These are phyloP conservation scores for Lichtheimia ornata DNA, from an alignment of 371 early-diverging fungal species.

Conservation along the genomic window DNA sequence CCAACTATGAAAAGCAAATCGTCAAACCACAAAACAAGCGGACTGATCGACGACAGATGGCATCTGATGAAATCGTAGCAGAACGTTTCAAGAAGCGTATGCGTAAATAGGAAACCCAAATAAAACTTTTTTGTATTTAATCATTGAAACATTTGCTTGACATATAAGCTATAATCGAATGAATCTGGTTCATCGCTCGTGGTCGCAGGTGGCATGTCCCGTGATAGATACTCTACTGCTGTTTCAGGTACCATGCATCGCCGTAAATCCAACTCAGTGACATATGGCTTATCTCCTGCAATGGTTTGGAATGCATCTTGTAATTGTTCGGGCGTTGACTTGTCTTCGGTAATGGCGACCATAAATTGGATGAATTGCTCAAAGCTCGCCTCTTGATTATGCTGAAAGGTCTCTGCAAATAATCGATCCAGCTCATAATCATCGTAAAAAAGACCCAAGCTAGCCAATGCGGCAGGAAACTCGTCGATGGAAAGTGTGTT, in stretches of 20 bases:
- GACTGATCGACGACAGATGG: conserved; percentile 55
- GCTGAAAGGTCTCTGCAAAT: conserved; percentile 67
- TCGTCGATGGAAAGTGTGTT: conserved; percentile 78
- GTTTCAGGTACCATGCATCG: conserved; percentile 66
- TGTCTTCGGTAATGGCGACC: conserved; percentile 89
- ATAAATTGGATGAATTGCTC: conserved; percentile 90
- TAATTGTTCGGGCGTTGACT: conserved; percentile 87
- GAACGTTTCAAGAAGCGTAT: conserved; percentile 84
- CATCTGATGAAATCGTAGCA: conserved; percentile 79
- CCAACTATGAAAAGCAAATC: conserved; percentile 38
- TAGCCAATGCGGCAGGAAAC: conserved; percentile 86
- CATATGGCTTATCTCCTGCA: conserved; percentile 82
- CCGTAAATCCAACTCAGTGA: conserved; percentile 73
- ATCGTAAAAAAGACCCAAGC: conserved; percentile 78
- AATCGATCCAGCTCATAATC: conserved; percentile 74
- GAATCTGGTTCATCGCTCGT: conserved; percentile 34
- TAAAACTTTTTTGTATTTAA: neutral
- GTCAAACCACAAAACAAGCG: conserved; percentile 34
- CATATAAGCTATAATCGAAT: conserved; percentile 73
- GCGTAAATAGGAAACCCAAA: conserved; percentile 32
- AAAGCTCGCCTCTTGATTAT: conserved; percentile 69
- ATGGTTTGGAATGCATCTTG: conserved; percentile 83
- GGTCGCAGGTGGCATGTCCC: conserved; percentile 66
- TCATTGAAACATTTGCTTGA: conserved; percentile 67
- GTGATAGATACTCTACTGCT: conserved; percentile 73